A percentile compares a stretch with the other conserved stretches of the same genome.
Evolutionary conservation across 2,329 filamentous ascomycete genomes (phyloP).

Genomic region (Ophiocordyceps camponoti-saundersi): DNA sequence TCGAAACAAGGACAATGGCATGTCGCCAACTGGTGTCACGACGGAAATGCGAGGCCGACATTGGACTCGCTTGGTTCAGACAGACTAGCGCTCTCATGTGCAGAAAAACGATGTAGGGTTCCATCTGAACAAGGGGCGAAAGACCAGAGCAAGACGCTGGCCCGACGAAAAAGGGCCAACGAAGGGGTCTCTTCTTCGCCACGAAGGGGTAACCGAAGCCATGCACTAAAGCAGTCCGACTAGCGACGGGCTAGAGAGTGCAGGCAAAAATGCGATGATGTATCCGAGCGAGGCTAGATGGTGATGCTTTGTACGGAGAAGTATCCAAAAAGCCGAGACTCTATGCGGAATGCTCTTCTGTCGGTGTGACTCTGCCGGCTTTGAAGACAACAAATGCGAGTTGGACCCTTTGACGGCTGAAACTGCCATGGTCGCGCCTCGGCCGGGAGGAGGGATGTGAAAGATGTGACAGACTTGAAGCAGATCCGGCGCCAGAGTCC

Average conservation of each 20-base stretch:
- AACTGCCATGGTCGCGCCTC: slow-evolving; percentile 15
- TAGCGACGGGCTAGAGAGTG: too few relatives aligned
- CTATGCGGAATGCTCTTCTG: not conserved
- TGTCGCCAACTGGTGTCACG: not conserved
- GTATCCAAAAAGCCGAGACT: not conserved
- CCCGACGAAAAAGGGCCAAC: not conserved
- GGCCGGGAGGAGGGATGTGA: slow-evolving; percentile 13
- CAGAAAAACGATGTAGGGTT: not conserved
- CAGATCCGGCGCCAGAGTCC: slow-evolving; percentile 5
- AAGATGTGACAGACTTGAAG: slow-evolving; percentile 9
- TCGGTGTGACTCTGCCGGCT: not conserved
- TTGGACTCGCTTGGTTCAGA: not conserved
- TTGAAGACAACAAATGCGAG: not conserved
- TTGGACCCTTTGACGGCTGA: slow-evolving; percentile 5
- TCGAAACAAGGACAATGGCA: not conserved
- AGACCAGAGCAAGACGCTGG: not conserved
- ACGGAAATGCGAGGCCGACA: not conserved
- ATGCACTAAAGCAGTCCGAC: too few relatives aligned
- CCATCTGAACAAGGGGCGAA: not conserved
- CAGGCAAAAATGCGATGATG: too few relatives aligned
- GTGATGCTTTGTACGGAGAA: not conserved
- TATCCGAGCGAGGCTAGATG: not conserved
- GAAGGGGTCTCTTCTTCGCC: not conserved
- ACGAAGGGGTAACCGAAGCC: too few relatives aligned
- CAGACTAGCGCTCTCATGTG: not conserved